Percentiles rank a stretch among this genome's conserved stretches.
These are phyloP conservation scores for Melanomma pulvis-pyrius DNA, from an alignment of 495 filamentous ascomycete species.

Conservation along the genomic window DNA sequence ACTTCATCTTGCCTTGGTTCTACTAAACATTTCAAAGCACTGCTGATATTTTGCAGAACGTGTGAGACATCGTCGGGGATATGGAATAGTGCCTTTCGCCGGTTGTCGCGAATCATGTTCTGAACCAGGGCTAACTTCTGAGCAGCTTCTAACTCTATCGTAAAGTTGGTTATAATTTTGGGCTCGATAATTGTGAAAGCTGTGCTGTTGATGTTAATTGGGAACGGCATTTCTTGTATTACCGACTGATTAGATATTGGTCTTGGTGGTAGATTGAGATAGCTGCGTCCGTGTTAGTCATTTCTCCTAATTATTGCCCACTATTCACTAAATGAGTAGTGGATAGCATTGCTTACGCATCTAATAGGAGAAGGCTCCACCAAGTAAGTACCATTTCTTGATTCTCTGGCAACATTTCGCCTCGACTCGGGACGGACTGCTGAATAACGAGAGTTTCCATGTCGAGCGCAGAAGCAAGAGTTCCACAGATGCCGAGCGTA, in stretches of 20 bases:
- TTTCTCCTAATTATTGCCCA: background rate
- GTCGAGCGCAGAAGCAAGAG: background rate
- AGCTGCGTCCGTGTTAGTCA: background rate
- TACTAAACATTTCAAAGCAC: no score
- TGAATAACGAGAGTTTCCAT: background rate
- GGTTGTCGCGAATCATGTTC: constrained; percentile 8
- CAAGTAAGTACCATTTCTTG: constrained; percentile 12
- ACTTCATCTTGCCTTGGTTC: no score
- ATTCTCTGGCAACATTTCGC: background rate
- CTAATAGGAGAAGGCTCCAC: constrained; percentile 5
- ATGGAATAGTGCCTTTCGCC: no score
- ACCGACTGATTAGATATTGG: background rate
- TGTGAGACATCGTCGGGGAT: no score
- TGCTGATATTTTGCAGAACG: no score
- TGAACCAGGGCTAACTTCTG: background rate
- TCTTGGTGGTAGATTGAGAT: constrained; percentile 21
- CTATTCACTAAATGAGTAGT: background rate
- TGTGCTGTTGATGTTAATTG: no score
- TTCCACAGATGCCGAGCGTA: constrained; percentile 8
- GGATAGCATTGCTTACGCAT: background rate
- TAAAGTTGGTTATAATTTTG: background rate
- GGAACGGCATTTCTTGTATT: no score
- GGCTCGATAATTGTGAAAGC: background rate
- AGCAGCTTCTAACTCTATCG: constrained; percentile 10
- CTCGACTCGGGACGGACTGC: background rate